Conservation (phyloP, 2,329 filamentous ascomycete genomes). For the Aspergillus bombycis region DNA sequence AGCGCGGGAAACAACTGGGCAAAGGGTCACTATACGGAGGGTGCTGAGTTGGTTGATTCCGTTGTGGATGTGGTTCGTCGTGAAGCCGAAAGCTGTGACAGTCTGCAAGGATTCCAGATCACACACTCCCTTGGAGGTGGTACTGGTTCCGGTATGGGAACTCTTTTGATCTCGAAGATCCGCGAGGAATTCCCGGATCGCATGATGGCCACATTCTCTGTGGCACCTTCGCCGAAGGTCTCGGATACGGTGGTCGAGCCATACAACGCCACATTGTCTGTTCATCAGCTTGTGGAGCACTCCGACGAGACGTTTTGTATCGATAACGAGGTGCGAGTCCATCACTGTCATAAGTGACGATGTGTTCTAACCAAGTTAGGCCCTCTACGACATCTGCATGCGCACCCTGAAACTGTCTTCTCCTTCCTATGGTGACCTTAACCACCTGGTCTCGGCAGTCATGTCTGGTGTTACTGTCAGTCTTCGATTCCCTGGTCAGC, state of each 20-base stretch:
- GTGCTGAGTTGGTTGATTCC: slow-evolving; percentile 97
- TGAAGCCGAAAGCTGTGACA: slow-evolving; percentile 98
- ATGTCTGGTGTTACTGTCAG: slow-evolving; percentile 99
- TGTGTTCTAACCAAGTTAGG: slow-evolving; percentile 47
- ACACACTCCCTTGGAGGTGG: slow-evolving; percentile 99
- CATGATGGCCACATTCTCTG: slow-evolving; percentile 99
- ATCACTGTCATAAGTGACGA: not conserved
- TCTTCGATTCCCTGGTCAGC: slow-evolving; percentile 98
- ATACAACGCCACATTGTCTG: slow-evolving; percentile 98
- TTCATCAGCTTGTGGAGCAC: slow-evolving; percentile 99
- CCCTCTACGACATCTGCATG: slow-evolving; percentile 99
- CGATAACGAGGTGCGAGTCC: slow-evolving; percentile 78
- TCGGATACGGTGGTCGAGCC: slow-evolving; percentile 99
- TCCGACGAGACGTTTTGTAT: slow-evolving; percentile 99
- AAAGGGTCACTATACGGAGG: slow-evolving; percentile 99
- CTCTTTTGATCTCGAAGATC: slow-evolving; percentile 99
- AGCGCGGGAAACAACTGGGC: slow-evolving; percentile 99
- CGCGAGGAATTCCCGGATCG: slow-evolving; percentile 99
- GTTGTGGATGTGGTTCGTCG: slow-evolving; percentile 98
- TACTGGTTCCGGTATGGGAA: slow-evolving; percentile 99
- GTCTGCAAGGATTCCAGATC: slow-evolving; percentile 99
- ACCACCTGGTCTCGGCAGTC: slow-evolving; percentile 98
- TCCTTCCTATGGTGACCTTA: slow-evolving; percentile 98
- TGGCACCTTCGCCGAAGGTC: slow-evolving; percentile 98
- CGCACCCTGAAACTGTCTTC: slow-evolving; percentile 98